Evolutionary conservation across 306 rosid genomes (phyloP).

Genomic region (Quercus rubra): DNA sequence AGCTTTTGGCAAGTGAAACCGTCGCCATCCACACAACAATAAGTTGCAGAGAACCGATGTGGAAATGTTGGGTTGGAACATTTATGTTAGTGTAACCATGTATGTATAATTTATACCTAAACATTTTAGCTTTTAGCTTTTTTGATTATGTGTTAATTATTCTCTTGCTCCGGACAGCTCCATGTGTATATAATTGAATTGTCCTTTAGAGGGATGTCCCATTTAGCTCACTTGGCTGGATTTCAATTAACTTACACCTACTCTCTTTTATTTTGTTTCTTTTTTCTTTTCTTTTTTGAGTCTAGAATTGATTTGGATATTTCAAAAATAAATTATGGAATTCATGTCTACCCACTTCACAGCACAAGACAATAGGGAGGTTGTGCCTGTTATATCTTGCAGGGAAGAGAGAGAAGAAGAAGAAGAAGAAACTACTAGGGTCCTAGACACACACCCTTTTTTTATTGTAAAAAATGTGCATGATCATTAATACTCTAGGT

Average conservation of each 20-base stretch:
- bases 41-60: constrained; percentile 39
- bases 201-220: constrained; percentile 33
- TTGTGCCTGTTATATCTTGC: neutral
- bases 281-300: neutral
- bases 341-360: neutral
- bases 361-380: neutral
- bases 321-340: neutral
- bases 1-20: constrained; percentile 35
- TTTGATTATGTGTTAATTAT: too few relatives aligned
- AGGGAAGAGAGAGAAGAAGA: neutral
- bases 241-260: constrained; percentile 17
- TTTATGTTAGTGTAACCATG: constrained; percentile 32
- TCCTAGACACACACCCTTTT: too few relatives aligned
- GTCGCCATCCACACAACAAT: constrained; percentile 58
- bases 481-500: too few relatives aligned
- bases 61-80: constrained; percentile 48
- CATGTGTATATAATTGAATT: constrained; percentile 60
- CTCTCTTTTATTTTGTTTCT: constrained; percentile 3
- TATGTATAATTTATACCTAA: neutral
- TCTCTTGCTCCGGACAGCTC: constrained; percentile 38
- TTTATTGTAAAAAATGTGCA: too few relatives aligned
- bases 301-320: neutral
- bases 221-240: constrained; percentile 22
- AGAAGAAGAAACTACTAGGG: too few relatives aligned
- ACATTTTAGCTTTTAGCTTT: neutral